These are phyloP conservation scores for Irpex sp. DNA, from an alignment of 1,284 basidiomycete genomes.

Conservation along the genomic window DNA sequence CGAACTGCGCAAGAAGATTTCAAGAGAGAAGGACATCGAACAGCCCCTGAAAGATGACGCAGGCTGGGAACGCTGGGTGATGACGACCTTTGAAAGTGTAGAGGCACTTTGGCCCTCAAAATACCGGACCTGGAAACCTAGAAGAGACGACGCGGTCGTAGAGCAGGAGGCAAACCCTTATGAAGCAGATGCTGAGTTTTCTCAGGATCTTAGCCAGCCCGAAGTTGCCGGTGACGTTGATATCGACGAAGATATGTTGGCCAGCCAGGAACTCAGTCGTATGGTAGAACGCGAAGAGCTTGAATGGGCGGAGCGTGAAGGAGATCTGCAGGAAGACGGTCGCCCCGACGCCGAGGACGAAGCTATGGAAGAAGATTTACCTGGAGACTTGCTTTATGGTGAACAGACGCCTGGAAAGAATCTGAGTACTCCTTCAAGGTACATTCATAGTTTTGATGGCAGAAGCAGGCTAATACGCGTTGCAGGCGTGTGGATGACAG, in stretches of 20 bases:
- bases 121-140: slow-evolving; percentile 55
- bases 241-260: slow-evolving; percentile 51
- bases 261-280: slow-evolving; percentile 46
- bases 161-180: slow-evolving; percentile 27
- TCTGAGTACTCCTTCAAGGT: background rate
- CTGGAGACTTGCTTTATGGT: slow-evolving; percentile 11
- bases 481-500: background rate
- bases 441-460: background rate
- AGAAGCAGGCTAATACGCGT: background rate
- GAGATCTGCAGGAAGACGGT: slow-evolving; percentile 26
- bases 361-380: slow-evolving; percentile 27
- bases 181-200: slow-evolving; percentile 11
- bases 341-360: slow-evolving; percentile 27
- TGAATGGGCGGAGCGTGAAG: slow-evolving; percentile 29
- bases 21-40: slow-evolving; percentile 38
- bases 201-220: background rate
- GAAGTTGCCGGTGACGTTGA: slow-evolving; percentile 43
- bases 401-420: slow-evolving; percentile 2
- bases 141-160: background rate
- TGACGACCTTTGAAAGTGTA: slow-evolving; percentile 87
- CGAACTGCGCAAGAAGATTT: slow-evolving; percentile 53
- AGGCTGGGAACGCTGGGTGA: slow-evolving; percentile 62
- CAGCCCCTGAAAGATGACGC: slow-evolving; percentile 25
- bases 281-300: slow-evolving; percentile 37
- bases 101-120: slow-evolving; percentile 69